phyloP scores from a whole-genome alignment of 768 basidiomycete species.

The Trametes maxima region DNA sequence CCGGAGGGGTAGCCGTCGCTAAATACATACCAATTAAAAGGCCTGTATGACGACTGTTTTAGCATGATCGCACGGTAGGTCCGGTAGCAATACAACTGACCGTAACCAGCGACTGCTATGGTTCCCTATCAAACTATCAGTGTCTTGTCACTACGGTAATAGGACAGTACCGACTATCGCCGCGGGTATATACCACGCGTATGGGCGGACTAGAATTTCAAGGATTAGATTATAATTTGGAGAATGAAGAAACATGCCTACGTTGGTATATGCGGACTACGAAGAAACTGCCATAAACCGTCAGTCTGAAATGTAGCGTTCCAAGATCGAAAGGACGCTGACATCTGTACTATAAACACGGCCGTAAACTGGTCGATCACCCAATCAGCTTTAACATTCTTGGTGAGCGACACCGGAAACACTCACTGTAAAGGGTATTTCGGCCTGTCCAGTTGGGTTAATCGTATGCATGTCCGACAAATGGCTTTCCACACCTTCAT shows the following conservation, averaged over 20 bases:
- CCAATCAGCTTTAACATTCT: no score
- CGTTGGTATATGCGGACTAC: slow-evolving; percentile 6
- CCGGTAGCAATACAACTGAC: background rate
- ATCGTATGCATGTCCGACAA: no score
- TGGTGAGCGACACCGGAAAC: no score
- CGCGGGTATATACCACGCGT: slow-evolving; percentile 4
- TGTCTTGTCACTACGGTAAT: no score
- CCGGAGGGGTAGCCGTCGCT: background rate
- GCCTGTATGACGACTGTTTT: background rate
- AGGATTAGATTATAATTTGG: no score
- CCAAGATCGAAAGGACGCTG: background rate
- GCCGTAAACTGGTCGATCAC: background rate
- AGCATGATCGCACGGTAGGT: background rate
- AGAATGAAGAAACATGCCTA: background rate
- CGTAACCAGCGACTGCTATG: background rate
- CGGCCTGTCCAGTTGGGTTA: background rate
- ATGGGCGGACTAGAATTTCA: background rate
- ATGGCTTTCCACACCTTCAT: no score
- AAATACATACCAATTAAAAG: slow-evolving; percentile 1
- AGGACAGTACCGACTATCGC: background rate
- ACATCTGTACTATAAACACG: slow-evolving; percentile 5
- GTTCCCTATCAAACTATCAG: background rate
- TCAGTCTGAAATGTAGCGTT: no score
- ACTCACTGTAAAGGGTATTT: background rate
- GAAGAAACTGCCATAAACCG: slow-evolving; percentile 1